Evolutionary conservation across 257 asterid species (phyloP), one percentile per base, ranked within the genome.

Genomic region (Solanum sejunctum): DNA sequence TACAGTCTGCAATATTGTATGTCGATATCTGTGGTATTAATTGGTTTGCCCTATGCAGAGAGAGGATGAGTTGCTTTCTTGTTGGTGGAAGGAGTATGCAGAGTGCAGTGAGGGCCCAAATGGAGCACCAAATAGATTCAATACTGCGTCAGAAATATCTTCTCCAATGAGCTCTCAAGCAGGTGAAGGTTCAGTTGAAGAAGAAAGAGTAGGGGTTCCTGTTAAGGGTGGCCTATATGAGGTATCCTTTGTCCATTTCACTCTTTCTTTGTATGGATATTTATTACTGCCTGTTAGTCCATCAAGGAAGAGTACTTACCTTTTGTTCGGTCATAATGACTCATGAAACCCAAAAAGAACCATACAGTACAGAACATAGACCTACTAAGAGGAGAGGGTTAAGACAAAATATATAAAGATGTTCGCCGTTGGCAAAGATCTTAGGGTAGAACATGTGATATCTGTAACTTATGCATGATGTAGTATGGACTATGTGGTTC

Each of bases 181-280:
- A 15, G 55, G 83, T 84, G 87, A 88, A 69, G 89, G 88, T 84
- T 85, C 89, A 23, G 71, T 79, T 64, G 99, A 94, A 89, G 98
- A 91, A 89, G 98, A 95, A 91, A 93, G 99, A 92, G 98, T 95
- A 45, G 99, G 99, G 87, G 98, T 95, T 70, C 99, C 99, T 60
- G 98, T 97, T 80, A 97, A 97, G 85, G 98, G 99, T 85, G 98
- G 99, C 26, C 87, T 97, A 83, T 93, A 97, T 83, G 99, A 97
- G 99, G 99, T 95, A 89, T 66, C 56, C 63, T 79, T 52, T 84
- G 82, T 64, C 58, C 10, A 63, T 66, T 13, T 49, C 84, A 39
- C 66, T 45, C 83, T 63, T 67, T 66, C 23, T 85, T 69, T 39
- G 36, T 17, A 52, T 51, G 56, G 49, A 47, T 49, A 49, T 43